Evolutionary conservation across 2,329 filamentous ascomycete genomes (phyloP).

Genomic region (Penicillium polonicum): DNA sequence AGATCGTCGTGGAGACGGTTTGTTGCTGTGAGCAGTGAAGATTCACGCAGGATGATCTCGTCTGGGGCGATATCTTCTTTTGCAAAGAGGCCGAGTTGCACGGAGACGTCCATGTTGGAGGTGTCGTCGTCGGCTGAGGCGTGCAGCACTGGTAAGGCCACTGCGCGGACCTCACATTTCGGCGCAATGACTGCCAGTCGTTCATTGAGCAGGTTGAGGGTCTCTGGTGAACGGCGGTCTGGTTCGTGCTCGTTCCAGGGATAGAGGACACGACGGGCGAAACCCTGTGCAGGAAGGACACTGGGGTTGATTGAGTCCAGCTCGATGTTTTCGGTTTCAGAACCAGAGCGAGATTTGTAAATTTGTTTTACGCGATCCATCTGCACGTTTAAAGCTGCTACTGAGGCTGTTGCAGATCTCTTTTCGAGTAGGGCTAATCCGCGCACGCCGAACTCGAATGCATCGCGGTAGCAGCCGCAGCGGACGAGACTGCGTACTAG

Average conservation of each 20-base stretch:
- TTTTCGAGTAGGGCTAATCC: constrained; percentile 28
- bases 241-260: constrained; percentile 64
- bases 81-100: constrained; percentile 87
- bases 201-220: constrained; percentile 67
- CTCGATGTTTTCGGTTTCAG: constrained; percentile 5
- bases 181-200: constrained; percentile 69
- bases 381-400: constrained; percentile 26
- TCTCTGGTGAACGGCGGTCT: constrained; percentile 54
- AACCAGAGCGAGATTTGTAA: constrained; percentile 19
- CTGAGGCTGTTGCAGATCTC: constrained; percentile 7
- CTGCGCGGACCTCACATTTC: constrained; percentile 75
- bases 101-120: constrained; percentile 44
- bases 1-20: constrained; percentile 81
- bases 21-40: constrained; percentile 82
- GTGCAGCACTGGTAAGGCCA: constrained; percentile 71
- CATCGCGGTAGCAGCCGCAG: constrained; percentile 44
- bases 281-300: constrained; percentile 39
- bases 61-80: constrained; percentile 74
- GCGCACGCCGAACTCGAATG: constrained; percentile 40
- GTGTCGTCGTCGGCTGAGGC: constrained; percentile 21
- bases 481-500: constrained; percentile 38
- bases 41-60: constrained; percentile 75
- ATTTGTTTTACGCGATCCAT: constrained; percentile 30
- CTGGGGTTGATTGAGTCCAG: constrained; percentile 30
- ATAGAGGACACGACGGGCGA: constrained; percentile 56